Percentiles rank a stretch among this genome's conserved stretches.
phyloP scores from a whole-genome alignment of 1,139 yeast species.

The Hyphopichia burtonii region DNA sequence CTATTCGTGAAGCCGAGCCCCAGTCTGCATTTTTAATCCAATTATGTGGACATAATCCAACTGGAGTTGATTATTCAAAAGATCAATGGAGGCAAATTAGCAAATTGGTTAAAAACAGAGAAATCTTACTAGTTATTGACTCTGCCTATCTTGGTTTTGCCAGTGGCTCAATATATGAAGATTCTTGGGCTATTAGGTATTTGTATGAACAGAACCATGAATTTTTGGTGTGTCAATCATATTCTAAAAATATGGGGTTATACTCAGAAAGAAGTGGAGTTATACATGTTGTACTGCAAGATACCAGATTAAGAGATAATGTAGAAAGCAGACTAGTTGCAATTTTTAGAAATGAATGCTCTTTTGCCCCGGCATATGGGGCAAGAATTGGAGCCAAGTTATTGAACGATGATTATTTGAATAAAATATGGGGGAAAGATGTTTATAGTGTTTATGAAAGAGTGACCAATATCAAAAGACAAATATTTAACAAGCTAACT shows the following conservation, averaged over 20 bases:
- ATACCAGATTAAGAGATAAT: conserved; percentile 15
- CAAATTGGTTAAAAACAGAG: conserved; percentile 52
- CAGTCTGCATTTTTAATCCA: conserved; percentile 58
- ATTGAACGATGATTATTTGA: conserved; percentile 22
- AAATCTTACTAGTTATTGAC: conserved; percentile 76
- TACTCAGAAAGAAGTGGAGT: conserved; percentile 47
- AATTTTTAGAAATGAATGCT: conserved; percentile 37
- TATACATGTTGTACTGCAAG: conserved; percentile 35
- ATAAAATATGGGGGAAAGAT: conserved; percentile 34
- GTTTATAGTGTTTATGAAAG: conserved; percentile 28
- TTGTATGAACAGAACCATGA: conserved; percentile 23
- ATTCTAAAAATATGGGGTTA: conserved; percentile 47
- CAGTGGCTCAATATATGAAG: conserved; percentile 42
- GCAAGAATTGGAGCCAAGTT: conserved; percentile 39
- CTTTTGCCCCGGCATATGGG: conserved; percentile 49
- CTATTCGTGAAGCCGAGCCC: conserved; percentile 29
- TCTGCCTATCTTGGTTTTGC: conserved; percentile 96
- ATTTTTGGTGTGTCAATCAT: conserved; percentile 41
- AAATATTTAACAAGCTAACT: conserved; percentile 25
- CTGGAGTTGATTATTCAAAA: conserved; percentile 83
- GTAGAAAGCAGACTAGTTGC: conserved; percentile 28
- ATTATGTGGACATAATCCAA: conserved; percentile 97
- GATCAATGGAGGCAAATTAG: conserved; percentile 79
- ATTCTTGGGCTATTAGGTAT: conserved; percentile 29
- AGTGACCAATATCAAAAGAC: conserved; percentile 27